phyloP scores from a whole-genome alignment of 768 basidiomycete species.

The Tricholoma bakamatsutake region DNA sequence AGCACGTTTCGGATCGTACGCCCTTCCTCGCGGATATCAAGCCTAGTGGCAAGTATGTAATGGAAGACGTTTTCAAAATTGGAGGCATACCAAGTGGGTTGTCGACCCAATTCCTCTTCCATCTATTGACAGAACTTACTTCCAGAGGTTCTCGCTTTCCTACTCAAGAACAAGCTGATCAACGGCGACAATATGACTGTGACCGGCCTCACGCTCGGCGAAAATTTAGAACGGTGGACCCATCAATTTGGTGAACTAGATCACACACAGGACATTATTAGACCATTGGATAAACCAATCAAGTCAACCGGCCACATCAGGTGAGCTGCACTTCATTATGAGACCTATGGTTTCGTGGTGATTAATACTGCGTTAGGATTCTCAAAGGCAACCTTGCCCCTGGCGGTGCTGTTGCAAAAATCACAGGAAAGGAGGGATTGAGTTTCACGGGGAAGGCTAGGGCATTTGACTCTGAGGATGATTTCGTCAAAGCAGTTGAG shows the following conservation, averaged over 20 bases:
- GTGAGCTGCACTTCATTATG: constrained; percentile 31
- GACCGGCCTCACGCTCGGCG: constrained; percentile 83
- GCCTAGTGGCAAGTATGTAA: constrained; percentile 97
- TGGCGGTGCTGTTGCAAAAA: constrained; percentile 94
- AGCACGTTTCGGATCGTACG: constrained; percentile 82
- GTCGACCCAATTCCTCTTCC: background rate
- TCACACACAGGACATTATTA: constrained; percentile 75
- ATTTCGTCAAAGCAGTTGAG: constrained; percentile 85
- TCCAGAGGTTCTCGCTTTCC: constrained; percentile 78
- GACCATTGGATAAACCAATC: constrained; percentile 82
- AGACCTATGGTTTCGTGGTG: constrained; percentile 5
- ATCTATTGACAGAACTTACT: constrained; percentile 6
- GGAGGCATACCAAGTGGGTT: constrained; percentile 91
- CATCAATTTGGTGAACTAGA: constrained; percentile 75
- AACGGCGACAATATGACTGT: constrained; percentile 90
- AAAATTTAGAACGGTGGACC: constrained; percentile 89
- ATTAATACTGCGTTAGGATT: constrained; percentile 47
- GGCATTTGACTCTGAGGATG: constrained; percentile 87
- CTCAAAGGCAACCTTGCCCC: constrained; percentile 90
- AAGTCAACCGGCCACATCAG: constrained; percentile 88
- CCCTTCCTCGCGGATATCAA: constrained; percentile 97
- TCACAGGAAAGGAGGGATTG: constrained; percentile 93
- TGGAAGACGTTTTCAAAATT: constrained; percentile 95
- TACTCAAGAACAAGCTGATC: constrained; percentile 83
- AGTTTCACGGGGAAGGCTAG: constrained; percentile 89